phyloP scores from a whole-genome alignment of 441 rosid species.

The Bruguiera hainesii region DNA sequence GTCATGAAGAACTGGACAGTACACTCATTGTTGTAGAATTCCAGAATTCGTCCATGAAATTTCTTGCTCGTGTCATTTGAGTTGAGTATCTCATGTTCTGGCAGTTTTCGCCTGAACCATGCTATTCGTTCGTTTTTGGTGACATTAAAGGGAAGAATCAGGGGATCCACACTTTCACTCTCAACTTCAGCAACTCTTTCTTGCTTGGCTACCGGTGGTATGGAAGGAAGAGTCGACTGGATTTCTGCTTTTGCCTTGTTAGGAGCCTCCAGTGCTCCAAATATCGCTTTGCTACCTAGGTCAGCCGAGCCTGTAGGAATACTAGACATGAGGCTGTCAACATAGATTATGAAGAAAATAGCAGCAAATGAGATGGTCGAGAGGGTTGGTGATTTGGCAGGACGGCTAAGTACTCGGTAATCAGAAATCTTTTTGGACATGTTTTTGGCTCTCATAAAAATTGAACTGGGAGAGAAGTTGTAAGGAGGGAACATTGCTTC shows the following conservation, averaged over 20 bases:
- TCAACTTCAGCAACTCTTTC: background rate
- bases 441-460: background rate
- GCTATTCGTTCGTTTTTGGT: background rate
- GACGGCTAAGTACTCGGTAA: background rate
- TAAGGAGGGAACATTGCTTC: too few species aligned
- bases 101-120: background rate
- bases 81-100: conserved; percentile 7
- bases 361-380: background rate
- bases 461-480: too few species aligned
- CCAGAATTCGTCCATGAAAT: conserved; percentile 3
- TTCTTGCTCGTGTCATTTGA: conserved; percentile 3
- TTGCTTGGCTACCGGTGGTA: background rate
- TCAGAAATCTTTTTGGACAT: background rate
- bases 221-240: background rate
- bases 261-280: background rate
- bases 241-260: background rate
- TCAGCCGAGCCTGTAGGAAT: background rate
- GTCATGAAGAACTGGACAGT: conserved; percentile 1
- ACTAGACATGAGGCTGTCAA: background rate
- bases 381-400: background rate
- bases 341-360: conserved; percentile 5
- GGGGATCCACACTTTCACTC: conserved; percentile 4
- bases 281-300: too few species aligned
- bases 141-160: conserved; percentile 4
- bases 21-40: background rate